Percentiles rank a stretch among this genome's conserved stretches.
Evolutionary conservation across 1,284 basidiomycete species (phyloP).

Genomic region (Boletellus deceptivus): DNA sequence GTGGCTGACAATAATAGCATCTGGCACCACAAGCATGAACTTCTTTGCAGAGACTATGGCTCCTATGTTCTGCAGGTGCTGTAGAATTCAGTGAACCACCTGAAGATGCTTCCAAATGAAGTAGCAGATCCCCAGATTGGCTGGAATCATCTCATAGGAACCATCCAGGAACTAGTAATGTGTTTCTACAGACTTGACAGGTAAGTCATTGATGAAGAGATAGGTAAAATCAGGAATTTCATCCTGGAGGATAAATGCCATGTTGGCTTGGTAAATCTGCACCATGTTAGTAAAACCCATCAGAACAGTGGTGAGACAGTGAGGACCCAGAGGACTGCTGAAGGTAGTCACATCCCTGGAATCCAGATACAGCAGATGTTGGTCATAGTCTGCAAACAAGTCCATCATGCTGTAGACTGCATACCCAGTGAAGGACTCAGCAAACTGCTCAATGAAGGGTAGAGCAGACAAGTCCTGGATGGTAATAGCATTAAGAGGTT

Average conservation of each 20-base stretch:
- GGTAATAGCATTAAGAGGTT: slow-evolving; percentile 30
- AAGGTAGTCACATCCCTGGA: neutral
- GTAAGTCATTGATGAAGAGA: neutral
- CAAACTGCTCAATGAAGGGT: slow-evolving; percentile 18
- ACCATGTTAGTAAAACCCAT: neutral
- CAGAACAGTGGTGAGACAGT: neutral
- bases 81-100: neutral
- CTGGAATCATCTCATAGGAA: too few relatives aligned
- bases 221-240: neutral
- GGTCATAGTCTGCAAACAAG: slow-evolving; percentile 9
- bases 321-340: neutral
- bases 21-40: too few relatives aligned
- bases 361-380: slow-evolving; percentile 5
- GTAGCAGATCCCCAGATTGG: neutral
- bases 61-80: neutral
- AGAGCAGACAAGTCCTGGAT: slow-evolving; percentile 17
- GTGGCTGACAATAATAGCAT: too few relatives aligned
- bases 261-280: neutral
- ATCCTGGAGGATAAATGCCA: neutral
- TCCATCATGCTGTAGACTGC: slow-evolving; percentile 16
- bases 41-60: too few relatives aligned
- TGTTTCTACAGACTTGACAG: neutral
- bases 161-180: too few relatives aligned
- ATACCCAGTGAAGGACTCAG: slow-evolving; percentile 10
- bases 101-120: neutral